Conservation (phyloP, 352 stramenopile species). For the Pythium phragmiticola region DNA sequence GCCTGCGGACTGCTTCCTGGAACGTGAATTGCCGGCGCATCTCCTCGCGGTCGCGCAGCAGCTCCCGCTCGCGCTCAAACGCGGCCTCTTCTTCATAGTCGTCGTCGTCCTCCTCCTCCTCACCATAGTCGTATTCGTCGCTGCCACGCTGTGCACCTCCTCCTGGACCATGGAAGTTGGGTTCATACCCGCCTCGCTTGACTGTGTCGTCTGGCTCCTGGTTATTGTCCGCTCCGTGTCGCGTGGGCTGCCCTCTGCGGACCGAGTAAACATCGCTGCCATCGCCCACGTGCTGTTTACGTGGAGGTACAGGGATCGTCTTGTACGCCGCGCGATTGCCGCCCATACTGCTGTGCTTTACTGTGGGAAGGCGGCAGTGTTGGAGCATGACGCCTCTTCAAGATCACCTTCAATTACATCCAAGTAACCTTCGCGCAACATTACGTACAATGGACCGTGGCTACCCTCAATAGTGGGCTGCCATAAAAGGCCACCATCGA, state of each 20-base stretch:
- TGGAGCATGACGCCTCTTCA: slow-evolving; percentile 18
- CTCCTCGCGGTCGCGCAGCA: slow-evolving; percentile 34
- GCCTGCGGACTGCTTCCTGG: slow-evolving; percentile 30
- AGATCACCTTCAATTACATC: slow-evolving; percentile 20
- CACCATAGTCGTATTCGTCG: slow-evolving; percentile 23
- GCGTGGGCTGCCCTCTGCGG: slow-evolving; percentile 16
- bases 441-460: slow-evolving; percentile 3
- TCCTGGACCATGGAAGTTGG: background rate
- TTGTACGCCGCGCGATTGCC: slow-evolving; percentile 21
- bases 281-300: background rate
- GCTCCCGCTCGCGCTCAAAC: slow-evolving; percentile 26
- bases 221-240: background rate
- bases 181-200: slow-evolving; percentile 2
- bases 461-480: slow-evolving; percentile 4
- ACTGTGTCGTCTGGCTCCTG: slow-evolving; percentile 5
- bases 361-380: background rate
- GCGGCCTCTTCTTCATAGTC: slow-evolving; percentile 28
- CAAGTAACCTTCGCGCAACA: slow-evolving; percentile 8
- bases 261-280: slow-evolving; percentile 13
- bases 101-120: slow-evolving; percentile 23
- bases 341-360: slow-evolving; percentile 11
- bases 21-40: slow-evolving; percentile 52
- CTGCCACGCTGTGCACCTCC: background rate
- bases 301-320: background rate
- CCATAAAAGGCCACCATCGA: slow-evolving; percentile 17